phyloP scores from a whole-genome alignment of 441 rosid species.

The Erodium moschatum region DNA sequence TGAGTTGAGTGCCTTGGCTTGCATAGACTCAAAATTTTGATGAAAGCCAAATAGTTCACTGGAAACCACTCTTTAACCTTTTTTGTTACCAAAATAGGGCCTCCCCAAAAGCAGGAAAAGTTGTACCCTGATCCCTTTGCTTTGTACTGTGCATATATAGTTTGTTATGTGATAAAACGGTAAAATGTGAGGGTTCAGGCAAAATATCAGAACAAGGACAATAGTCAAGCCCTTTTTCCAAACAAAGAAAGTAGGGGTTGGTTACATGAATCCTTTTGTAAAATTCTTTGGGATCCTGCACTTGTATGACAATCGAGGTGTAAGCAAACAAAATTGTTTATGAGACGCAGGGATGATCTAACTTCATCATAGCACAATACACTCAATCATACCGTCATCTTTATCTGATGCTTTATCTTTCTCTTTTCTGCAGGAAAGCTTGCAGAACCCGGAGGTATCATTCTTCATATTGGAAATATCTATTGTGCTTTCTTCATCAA shows the following conservation, averaged over 20 bases:
- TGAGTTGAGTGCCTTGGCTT: neutral
- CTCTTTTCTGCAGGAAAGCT: conserved; percentile 66
- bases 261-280: neutral
- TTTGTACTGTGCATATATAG: neutral
- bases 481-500: neutral
- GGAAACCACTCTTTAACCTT: neutral
- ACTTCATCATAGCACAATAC: neutral
- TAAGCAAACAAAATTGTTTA: neutral
- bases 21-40: too few species aligned
- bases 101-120: neutral
- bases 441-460: conserved; percentile 76
- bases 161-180: neutral
- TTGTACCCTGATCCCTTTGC: neutral
- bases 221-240: neutral
- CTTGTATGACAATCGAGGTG: neutral
- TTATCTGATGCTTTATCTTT: conserved; percentile 21
- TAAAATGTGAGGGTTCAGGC: neutral
- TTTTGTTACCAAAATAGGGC: neutral
- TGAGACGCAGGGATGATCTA: neutral
- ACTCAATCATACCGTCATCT: conserved; percentile 5
- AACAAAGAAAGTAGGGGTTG: neutral
- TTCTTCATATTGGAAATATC: conserved; percentile 11
- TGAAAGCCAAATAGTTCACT: too few species aligned
- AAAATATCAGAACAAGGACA: neutral
- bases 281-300: neutral